phyloP scores from a whole-genome alignment of 805 yeast genomes.

The Gaillardinia entomophila region DNA sequence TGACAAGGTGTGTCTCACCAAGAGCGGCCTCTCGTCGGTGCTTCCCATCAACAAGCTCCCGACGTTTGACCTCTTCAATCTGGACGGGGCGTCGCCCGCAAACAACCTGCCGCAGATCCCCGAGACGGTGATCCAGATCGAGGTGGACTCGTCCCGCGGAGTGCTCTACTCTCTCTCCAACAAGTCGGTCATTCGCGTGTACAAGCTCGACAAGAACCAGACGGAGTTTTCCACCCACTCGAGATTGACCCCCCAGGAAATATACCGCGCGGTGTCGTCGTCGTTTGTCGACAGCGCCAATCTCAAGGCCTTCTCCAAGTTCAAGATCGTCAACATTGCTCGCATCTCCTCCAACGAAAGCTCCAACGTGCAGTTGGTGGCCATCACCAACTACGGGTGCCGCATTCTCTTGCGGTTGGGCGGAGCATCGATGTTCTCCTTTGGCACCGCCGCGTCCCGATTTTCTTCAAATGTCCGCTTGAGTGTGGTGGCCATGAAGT shows the following conservation, averaged over 20 bases:
- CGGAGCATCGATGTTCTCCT: constrained; percentile 17
- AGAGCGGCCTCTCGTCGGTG: constrained; percentile 45
- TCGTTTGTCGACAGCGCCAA: constrained; percentile 53
- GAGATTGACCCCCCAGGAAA: constrained; percentile 38
- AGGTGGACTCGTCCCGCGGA: constrained; percentile 71
- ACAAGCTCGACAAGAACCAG: constrained; percentile 46
- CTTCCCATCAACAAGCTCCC: constrained; percentile 30
- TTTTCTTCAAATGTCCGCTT: constrained; percentile 25
- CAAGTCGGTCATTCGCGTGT: constrained; percentile 75
- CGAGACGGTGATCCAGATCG: constrained; percentile 60
- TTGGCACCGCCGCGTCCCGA: constrained; percentile 13
- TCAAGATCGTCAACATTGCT: constrained; percentile 58
- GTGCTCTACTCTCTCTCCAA: constrained; percentile 79
- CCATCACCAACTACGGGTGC: constrained; percentile 79
- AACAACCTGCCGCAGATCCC: constrained; percentile 22
- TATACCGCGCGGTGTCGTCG: constrained; percentile 43
- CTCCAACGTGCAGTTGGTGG: constrained; percentile 64
- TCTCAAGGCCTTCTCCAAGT: constrained; percentile 35
- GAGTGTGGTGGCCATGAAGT: constrained; percentile 44
- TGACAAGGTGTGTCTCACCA: constrained; percentile 74
- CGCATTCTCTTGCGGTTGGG: constrained; percentile 60
- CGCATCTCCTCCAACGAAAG: constrained; percentile 63
- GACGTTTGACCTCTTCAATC: constrained; percentile 25
- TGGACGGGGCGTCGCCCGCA: constrained; percentile 10
- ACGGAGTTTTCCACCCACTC: constrained; percentile 32